Base-by-base conservation (phyloP, 2,329 filamentous ascomycete genomes). In the Penicillium janthinellum region DNA sequence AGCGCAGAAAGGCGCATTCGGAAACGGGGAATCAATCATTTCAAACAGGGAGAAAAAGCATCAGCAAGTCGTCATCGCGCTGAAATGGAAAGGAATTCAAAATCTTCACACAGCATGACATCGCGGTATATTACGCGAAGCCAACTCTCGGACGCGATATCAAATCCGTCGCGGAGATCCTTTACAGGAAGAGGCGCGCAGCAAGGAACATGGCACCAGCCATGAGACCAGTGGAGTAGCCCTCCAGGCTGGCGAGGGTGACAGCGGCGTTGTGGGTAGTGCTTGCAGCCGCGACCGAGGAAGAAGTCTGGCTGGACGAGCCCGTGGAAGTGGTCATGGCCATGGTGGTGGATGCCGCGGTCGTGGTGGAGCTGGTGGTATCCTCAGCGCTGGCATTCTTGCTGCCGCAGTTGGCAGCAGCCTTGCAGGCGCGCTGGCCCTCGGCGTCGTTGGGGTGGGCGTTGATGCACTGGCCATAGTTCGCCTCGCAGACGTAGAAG, bases 131-230 rank as follows among this genome's bases (percentile, higher is more conserved):
- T 38, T n/a, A 31, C n/a, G 50, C 17, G 25, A n/a, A 44, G 14
- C 48, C 12, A 57, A 42, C 22, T 49, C 54, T 31, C 54, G 14
- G 44, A 59, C 41, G 44, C 20, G 22, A 52, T 39, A 35, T n/a
- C 38, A 31, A 42, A 50, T 38, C 38, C 17, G 34, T 42, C 5
- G 14, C 22, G 54, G 41, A 28, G 22, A 39, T 53, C 60, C 49
- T 64, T 72, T 84, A 89, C 73, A 88, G 74, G 62, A 85, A 77
- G 62, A 87, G 72, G 63, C 84, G 84, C 69, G 88, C 84, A 56
- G 84, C 74, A 53, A 82, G 80, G 58, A 85, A 75, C 63, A 87
- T 74, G 68, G 82, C 82, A 60, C 81, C 81, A 51, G 80, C 82
- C 57, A 87, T 71, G 42, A 79, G 69, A 56, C 80, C 79, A 56